These are phyloP conservation scores for Cercospora zeae-maydis DNA, from an alignment of 2,329 filamentous ascomycete species.

Conservation along the genomic window DNA sequence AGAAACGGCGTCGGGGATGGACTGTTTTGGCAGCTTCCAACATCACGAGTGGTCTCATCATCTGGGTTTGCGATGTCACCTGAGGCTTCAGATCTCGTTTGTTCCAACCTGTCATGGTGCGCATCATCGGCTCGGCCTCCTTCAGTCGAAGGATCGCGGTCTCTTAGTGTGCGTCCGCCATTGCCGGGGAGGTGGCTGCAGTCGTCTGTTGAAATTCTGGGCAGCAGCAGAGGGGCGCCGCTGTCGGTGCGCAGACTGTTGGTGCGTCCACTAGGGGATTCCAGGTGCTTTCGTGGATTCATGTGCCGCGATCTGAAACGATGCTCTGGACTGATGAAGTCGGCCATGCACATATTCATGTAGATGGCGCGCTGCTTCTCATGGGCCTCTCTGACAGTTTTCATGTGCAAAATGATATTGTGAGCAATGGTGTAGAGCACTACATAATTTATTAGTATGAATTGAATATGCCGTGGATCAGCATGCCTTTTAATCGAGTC, in stretches of 20 bases:
- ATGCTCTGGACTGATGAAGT: conserved; percentile 25
- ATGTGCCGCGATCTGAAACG: conserved; percentile 20
- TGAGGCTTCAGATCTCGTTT: neutral
- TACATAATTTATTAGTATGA: conserved; percentile 7
- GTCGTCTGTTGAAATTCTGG: neutral
- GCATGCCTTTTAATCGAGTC: conserved; percentile 17
- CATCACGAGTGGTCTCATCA: neutral
- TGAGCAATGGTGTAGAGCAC: conserved; percentile 45
- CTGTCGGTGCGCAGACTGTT: neutral
- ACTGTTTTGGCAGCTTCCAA: neutral
- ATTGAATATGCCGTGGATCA: neutral
- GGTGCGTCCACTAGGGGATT: neutral
- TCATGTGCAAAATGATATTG: conserved; percentile 38
- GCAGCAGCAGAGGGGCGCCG: neutral
- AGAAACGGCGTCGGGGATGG: neutral
- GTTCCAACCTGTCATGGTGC: neutral
- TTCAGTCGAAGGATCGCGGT: neutral
- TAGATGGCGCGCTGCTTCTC: conserved; percentile 30
- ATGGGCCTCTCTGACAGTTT: conserved; percentile 35
- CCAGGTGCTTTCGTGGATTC: neutral
- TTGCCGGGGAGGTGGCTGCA: neutral
- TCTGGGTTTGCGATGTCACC: neutral
- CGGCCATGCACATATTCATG: conserved; percentile 30
- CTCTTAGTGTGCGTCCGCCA: neutral
- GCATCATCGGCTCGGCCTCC: neutral